These are phyloP conservation scores for Elaeis guineensis DNA, from an alignment of 176 grass and related monocot species.

Conservation along the genomic window DNA sequence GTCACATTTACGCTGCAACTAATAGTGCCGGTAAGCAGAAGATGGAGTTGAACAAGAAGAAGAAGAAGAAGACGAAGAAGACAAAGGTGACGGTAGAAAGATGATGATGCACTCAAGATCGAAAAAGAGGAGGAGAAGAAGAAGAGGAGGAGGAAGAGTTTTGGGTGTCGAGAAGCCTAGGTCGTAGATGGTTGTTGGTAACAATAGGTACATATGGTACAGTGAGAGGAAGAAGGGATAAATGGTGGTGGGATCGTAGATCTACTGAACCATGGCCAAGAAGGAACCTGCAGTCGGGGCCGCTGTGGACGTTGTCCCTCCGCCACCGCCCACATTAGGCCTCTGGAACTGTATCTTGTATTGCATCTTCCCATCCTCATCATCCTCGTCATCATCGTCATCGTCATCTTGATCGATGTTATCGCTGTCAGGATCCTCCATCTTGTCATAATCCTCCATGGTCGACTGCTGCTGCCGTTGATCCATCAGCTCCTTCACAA, in stretches of 20 bases:
- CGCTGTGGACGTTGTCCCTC: slow-evolving; percentile 29
- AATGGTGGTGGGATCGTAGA: slow-evolving; percentile 6
- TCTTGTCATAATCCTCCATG: slow-evolving; percentile 50
- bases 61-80: background rate
- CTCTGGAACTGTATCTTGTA: slow-evolving; percentile 14
- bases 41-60: slow-evolving; percentile 18
- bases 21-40: slow-evolving; percentile 28
- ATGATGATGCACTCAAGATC: slow-evolving; percentile 3
- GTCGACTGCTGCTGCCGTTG: slow-evolving; percentile 33
- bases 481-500: slow-evolving; percentile 77
- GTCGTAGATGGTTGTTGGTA: slow-evolving; percentile 25
- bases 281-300: slow-evolving; percentile 59
- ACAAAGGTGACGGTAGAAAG: too few relatives aligned
- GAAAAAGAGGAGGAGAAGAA: slow-evolving; percentile 31
- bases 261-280: slow-evolving; percentile 89
- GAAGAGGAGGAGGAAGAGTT: slow-evolving; percentile 22
- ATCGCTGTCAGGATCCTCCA: slow-evolving; percentile 47
- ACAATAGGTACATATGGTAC: slow-evolving; percentile 65
- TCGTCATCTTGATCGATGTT: slow-evolving; percentile 1
- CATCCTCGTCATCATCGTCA: slow-evolving; percentile 2
- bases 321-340: slow-evolving; percentile 17
- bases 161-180: slow-evolving; percentile 28
- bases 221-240: slow-evolving; percentile 10
- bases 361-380: slow-evolving; percentile 2
- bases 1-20: slow-evolving; percentile 6